Base-by-base conservation (phyloP, 495 filamentous ascomycete genomes). In the Neurospora sp. region DNA sequence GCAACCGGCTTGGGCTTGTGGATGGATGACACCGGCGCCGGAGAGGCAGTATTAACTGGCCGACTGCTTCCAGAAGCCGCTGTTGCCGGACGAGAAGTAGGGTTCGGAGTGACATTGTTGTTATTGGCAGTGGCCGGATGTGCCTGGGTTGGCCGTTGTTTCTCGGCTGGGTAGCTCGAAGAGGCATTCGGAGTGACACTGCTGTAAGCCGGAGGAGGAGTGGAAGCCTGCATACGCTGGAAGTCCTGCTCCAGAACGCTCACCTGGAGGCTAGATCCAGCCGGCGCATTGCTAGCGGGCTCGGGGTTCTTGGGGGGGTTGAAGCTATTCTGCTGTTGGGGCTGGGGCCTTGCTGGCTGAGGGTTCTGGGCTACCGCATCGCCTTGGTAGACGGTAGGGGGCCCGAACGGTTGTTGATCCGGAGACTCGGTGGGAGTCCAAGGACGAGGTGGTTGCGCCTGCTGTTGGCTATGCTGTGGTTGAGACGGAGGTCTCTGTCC, bases 361-460 rank as follows among this genome's bases (percentile, higher is more conserved):
- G 83, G 81, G n/a, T 74, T 81, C 73, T 82, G 20, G 73, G 84
- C 73, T 75, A 85, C 74, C 85, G 88, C 90, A 16, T 86, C 84
- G 35, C 96, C 96, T 81, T 98, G 96, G 76, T 97, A 99, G 3
- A 96, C 91, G 0, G 93, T 94, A 5, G 96, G 94, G 40, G 96
- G 94, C 0, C 95, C 96, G 85, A 97, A 94, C 3, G 94, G 94
- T 72, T 94, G 89, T 71, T 89, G 91, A 7, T 92, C 96, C 3
- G 96, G 94, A 70, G 90, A 86, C 79, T 99, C 96, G 38, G 96
- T 98, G 1, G 96, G 96, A 20, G 96, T 99, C 96, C 96, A 99
- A 68, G 94, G 94, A 70, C 95, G 87, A 45, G 87, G 85, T 10
- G 88, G 84, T 70, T 85, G 85, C 45, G 79, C 74, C 71, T 86